These are phyloP conservation scores for Rubroboletus pulcherrimus DNA, from an alignment of 768 basidiomycete genomes.

Conservation along the genomic window DNA sequence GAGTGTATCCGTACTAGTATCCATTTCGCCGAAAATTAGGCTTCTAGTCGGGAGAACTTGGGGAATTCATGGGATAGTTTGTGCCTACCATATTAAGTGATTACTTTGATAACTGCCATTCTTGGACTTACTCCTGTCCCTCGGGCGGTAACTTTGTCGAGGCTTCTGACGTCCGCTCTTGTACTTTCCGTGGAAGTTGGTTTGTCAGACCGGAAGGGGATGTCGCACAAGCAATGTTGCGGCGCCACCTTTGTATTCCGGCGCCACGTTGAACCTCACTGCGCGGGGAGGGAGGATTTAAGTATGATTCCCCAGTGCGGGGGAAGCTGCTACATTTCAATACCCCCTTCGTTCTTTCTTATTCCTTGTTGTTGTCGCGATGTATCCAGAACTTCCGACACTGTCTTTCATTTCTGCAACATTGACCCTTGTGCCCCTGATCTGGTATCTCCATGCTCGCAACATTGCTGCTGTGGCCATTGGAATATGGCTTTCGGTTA, in stretches of 20 bases:
- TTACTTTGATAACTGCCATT: conserved; percentile 28
- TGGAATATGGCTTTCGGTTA: conserved; percentile 47
- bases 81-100: conserved; percentile 27
- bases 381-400: conserved; percentile 33
- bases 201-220: conserved; percentile 17
- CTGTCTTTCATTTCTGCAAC: conserved; percentile 45
- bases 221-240: background rate
- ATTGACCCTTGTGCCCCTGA: conserved; percentile 37
- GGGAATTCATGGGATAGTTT: conserved; percentile 6
- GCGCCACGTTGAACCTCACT: background rate
- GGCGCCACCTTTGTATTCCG: conserved; percentile 19
- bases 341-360: conserved; percentile 14
- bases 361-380: conserved; percentile 9
- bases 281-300: conserved; percentile 9
- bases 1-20: conserved; percentile 17
- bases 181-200: conserved; percentile 23
- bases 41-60: background rate
- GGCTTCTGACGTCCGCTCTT: conserved; percentile 16
- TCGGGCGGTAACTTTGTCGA: background rate
- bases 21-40: background rate
- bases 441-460: conserved; percentile 39
- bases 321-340: conserved; percentile 3
- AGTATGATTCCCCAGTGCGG: background rate
- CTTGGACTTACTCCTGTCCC: conserved; percentile 17
- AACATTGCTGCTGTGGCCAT: conserved; percentile 48